phyloP scores from a whole-genome alignment of 2,329 filamentous ascomycete species.

The Cladorrhinum sp. region DNA sequence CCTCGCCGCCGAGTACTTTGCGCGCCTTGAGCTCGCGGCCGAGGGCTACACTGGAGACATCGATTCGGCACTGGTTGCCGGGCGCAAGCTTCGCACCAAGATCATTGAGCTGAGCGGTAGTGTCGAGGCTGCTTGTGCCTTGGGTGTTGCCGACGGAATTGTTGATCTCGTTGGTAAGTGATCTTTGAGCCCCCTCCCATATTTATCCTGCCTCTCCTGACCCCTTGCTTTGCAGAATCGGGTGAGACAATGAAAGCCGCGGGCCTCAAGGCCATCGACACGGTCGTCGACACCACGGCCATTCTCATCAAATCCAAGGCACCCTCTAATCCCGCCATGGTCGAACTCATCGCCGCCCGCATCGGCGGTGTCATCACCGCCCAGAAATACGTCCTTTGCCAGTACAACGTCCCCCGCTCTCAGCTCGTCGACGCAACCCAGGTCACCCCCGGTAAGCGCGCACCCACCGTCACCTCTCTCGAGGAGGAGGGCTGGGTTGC shows the following conservation, averaged over 20 bases:
- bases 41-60: conserved; percentile 35
- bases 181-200: neutral
- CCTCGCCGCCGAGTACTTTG: conserved; percentile 80
- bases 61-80: conserved; percentile 34
- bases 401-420: conserved; percentile 83
- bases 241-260: conserved; percentile 98
- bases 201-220: neutral
- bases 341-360: conserved; percentile 79
- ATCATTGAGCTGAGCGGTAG: conserved; percentile 94
- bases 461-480: conserved; percentile 84
- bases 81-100: conserved; percentile 69
- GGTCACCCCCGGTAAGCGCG: conserved; percentile 91
- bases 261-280: conserved; percentile 90
- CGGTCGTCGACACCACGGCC: conserved; percentile 82
- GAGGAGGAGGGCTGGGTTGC: conserved; percentile 91
- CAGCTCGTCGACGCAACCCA: conserved; percentile 64
- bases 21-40: conserved; percentile 62
- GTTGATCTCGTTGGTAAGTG: conserved; percentile 90
- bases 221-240: conserved; percentile 63
- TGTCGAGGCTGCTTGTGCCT: conserved; percentile 92
- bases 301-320: conserved; percentile 88
- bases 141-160: conserved; percentile 94
- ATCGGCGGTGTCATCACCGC: conserved; percentile 94
- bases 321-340: conserved; percentile 74
- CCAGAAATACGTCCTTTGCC: conserved; percentile 89